Percentiles rank a stretch among this genome's conserved stretches.
Conservation (phyloP, 176 grass and related monocot genomes). For the Aegilops sharonensis region DNA sequence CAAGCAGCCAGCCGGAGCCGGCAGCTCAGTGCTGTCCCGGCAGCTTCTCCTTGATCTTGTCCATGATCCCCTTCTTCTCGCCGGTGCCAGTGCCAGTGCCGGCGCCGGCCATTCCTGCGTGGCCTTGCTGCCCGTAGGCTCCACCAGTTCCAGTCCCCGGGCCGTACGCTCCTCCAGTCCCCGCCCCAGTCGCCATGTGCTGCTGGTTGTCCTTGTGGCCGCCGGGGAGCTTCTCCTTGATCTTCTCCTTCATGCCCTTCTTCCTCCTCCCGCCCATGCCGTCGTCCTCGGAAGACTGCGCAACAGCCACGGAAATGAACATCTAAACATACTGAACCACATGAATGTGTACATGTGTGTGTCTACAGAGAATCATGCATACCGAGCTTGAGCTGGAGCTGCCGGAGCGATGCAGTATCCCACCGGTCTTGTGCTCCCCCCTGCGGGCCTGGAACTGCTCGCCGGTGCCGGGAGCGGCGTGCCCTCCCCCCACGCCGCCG, state of each 20-base stretch:
- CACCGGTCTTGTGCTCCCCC: constrained; percentile 20
- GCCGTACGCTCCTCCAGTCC: neutral
- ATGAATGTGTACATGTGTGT: too few species aligned
- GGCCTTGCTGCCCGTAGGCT: constrained; percentile 23
- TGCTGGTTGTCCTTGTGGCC: constrained; percentile 23
- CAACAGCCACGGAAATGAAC: neutral
- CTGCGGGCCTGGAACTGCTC: constrained; percentile 27
- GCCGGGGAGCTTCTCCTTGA: constrained; percentile 63
- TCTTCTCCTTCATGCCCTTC: constrained; percentile 73
- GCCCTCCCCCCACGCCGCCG: neutral
- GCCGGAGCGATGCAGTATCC: constrained; percentile 49
- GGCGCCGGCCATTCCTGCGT: neutral
- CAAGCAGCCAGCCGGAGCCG: neutral
- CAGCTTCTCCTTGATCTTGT: constrained; percentile 28
- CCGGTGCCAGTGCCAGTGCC: neutral
- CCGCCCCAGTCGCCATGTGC: neutral
- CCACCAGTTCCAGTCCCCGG: neutral
- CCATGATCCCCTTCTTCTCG: constrained; percentile 17
- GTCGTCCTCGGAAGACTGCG: constrained; percentile 55
- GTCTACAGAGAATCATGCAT: neutral
- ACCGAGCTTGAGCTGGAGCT: constrained; percentile 67
- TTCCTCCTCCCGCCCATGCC: constrained; percentile 59
- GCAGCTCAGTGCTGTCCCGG: constrained; percentile 2
- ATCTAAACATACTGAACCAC: neutral
- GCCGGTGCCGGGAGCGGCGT: neutral